A percentile compares a stretch with the other conserved stretches of the same genome.
phyloP scores from a whole-genome alignment of 2,329 filamentous ascomycete species.

The Periconia sp. region DNA sequence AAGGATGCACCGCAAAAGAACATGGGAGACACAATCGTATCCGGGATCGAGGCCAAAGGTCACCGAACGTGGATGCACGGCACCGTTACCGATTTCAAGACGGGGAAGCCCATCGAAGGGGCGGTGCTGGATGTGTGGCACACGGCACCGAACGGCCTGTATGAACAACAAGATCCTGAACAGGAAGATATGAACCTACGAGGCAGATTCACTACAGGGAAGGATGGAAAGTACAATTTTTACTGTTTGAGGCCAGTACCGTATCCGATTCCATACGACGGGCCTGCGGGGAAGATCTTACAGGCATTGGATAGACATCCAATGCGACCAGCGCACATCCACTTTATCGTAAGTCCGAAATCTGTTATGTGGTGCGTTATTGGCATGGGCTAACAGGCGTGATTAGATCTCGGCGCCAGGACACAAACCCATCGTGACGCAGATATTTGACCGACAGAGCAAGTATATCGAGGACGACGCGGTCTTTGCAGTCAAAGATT shows the following conservation, averaged over 20 bases:
- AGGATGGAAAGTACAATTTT: conserved; percentile 61
- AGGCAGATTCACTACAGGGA: conserved; percentile 70
- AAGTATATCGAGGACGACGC: conserved; percentile 62
- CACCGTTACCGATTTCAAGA: conserved; percentile 57
- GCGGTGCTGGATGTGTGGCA: conserved; percentile 79
- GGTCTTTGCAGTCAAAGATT: conserved; percentile 63
- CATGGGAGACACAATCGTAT: conserved; percentile 69
- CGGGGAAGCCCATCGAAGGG: conserved; percentile 64
- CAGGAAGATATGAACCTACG: conserved; percentile 75
- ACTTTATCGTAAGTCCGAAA: conserved; percentile 54
- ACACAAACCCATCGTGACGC: conserved; percentile 71
- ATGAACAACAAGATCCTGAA: conserved; percentile 71
- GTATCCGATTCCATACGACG: conserved; percentile 60
- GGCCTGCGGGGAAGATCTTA: conserved; percentile 61
- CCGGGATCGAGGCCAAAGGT: conserved; percentile 49
- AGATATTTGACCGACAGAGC: conserved; percentile 72
- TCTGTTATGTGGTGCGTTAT: neutral
- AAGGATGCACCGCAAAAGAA: conserved; percentile 68
- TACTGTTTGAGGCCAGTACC: conserved; percentile 48
- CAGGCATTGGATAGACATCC: conserved; percentile 63
- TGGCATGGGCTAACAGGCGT: conserved; percentile 3
- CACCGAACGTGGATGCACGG: conserved; percentile 68
- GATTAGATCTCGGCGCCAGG: conserved; percentile 55
- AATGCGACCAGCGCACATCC: conserved; percentile 65
- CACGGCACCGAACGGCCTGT: conserved; percentile 68